Base-by-base conservation (phyloP, 108 stramenopile genomes). In the Chaetoceros tenuissimus region DNA sequence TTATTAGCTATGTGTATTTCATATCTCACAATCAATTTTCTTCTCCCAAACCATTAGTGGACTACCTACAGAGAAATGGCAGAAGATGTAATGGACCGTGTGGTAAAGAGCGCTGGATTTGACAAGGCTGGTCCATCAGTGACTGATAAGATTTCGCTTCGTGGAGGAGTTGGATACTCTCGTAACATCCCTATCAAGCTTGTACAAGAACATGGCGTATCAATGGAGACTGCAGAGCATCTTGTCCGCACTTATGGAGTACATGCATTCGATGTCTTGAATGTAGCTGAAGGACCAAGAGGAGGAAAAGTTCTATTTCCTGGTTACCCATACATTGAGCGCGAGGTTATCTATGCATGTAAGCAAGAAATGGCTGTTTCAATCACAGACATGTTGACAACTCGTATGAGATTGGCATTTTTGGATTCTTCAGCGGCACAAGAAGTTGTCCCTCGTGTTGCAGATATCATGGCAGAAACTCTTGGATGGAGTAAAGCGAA, bases 11-110 rank as follows among this genome's bases (percentile, higher is more conserved):
- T 10, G 43, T 16, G 43, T 44, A 16, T 44, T 44, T 44, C 16
- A 16, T 10, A 10, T 10, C 43, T 44, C 43, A 44, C 43, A 16
- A 10, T 44, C 16, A 10, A 44, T 44, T 16, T 44, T 16, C 10
- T 44, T 16, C 10, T 44, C 43, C 16, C 10, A n/a, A n/a, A n/a
- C n/a, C 16, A 16, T 16, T 16, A 16, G 61, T 94, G 93, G 93
- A 92, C 90, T 19, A 94, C 93, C 19, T 89, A 71, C 62, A 67
- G 93, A 22, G 76, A 84, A 60, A 94, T 95, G 94, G 88, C 88
- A 3, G 66, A 89, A 60, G 87, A 87, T 51, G 66, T 75, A 24
- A 29, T 89, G 31, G 80, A 84, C 53, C 43, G 43, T 16, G 43
- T 44, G 16, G 43, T 44, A 16, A 44, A 44, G 43, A n/a, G n/a